These are phyloP conservation scores for Waitea zeae DNA, from an alignment of 1,284 basidiomycete species.

Conservation along the genomic window DNA sequence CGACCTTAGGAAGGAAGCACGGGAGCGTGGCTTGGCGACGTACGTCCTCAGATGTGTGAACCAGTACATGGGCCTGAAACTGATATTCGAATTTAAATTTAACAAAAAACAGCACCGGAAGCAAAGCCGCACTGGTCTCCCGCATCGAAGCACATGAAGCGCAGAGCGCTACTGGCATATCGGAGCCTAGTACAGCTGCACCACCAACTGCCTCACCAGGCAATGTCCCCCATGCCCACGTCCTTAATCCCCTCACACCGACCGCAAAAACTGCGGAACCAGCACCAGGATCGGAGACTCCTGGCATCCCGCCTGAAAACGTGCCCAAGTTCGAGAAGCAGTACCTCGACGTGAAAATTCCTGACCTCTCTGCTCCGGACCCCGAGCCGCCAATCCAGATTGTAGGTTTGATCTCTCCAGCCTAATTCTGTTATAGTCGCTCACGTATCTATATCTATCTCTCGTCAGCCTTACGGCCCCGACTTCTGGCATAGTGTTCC, in stretches of 20 bases:
- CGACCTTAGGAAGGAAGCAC: slow-evolving; percentile 47
- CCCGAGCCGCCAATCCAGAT: slow-evolving; percentile 33
- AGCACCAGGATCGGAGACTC: slow-evolving; percentile 10
- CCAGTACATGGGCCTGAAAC: slow-evolving; percentile 2
- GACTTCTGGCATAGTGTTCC: slow-evolving; percentile 53
- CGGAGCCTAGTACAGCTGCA: slow-evolving; percentile 7
- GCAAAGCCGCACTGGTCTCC: slow-evolving; percentile 35
- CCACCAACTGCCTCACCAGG: slow-evolving; percentile 9
- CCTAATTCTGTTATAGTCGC: slow-evolving; percentile 4
- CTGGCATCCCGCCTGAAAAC: slow-evolving; percentile 12
- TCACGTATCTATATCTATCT: slow-evolving; percentile 4
- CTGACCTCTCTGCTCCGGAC: slow-evolving; percentile 27
- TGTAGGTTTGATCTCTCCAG: slow-evolving; percentile 25
- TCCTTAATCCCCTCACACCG: not conserved
- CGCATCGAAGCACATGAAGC: slow-evolving; percentile 29
- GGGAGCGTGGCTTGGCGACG: slow-evolving; percentile 43
- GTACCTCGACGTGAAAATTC: slow-evolving; percentile 34
- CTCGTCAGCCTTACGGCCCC: slow-evolving; percentile 46
- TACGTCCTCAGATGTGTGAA: slow-evolving; percentile 17
- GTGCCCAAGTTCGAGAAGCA: slow-evolving; percentile 6
- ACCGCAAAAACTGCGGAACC: slow-evolving; percentile 1
- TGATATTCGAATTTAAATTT: too few species aligned
- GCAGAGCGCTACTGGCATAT: too few species aligned
- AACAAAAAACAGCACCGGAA: slow-evolving; percentile 45
- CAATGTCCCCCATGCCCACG: slow-evolving; percentile 8